phyloP scores from a whole-genome alignment of 441 rosid species.

The Syzygium syzygioides region DNA sequence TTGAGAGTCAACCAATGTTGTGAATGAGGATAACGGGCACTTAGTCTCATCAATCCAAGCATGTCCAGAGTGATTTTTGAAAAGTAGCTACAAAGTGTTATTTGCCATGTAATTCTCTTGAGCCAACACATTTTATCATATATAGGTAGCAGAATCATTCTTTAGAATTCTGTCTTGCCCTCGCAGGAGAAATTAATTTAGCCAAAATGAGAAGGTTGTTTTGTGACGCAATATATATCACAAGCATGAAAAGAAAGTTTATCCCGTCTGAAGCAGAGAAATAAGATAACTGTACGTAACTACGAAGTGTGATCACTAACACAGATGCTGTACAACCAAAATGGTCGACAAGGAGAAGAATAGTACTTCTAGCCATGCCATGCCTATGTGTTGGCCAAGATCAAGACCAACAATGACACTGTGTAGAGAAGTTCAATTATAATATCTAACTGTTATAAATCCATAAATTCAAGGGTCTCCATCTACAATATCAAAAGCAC shows the following conservation, averaged over 20 bases:
- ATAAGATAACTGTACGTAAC: background rate
- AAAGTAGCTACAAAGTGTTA: background rate
- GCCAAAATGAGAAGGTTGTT: background rate
- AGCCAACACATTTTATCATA: background rate
- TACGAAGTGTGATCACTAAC: background rate
- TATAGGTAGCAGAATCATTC: background rate
- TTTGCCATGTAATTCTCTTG: background rate
- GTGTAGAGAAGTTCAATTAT: background rate
- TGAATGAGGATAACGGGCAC: background rate
- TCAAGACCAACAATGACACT: background rate
- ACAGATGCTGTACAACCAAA: background rate
- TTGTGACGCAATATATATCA: background rate
- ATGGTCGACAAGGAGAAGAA: background rate
- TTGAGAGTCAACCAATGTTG: background rate
- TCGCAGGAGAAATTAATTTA: background rate
- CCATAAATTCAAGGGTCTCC: background rate
- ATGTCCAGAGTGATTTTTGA: background rate
- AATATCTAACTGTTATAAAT: background rate
- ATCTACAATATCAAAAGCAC: background rate
- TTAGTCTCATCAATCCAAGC: background rate
- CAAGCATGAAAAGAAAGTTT: background rate
- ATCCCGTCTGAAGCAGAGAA: background rate
- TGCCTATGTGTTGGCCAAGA: background rate
- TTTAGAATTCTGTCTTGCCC: background rate
- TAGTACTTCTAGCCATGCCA: background rate